Base-by-base conservation (phyloP, 345 rosid species). In the Sisymbrium irio region DNA sequence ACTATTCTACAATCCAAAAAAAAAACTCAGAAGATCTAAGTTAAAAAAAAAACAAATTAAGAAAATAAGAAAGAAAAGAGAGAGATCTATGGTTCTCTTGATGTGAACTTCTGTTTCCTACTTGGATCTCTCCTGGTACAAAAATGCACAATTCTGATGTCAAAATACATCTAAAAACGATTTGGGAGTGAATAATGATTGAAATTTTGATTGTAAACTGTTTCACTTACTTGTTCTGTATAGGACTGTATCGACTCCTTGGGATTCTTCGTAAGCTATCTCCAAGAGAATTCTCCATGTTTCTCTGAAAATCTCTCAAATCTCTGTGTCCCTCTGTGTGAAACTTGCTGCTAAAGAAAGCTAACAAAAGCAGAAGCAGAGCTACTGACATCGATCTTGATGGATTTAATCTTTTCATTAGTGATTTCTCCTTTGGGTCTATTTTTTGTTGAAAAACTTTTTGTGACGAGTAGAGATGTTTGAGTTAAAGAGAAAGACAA, bases 261-360 rank as follows among this genome's bases (percentile, higher is more conserved):
- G 80, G 80, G 54, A 77, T 64, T 65, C 20, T 65, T 40, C 80
- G 17, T 32, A 76, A 76, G 75, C 75, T 69, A 64, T 67, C 76
- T 57, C 67, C 65, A 37, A 36, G 5, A 64, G 55, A 28, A 8
- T 64, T 69, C 14, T 53, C 44, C 12, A 68, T 68, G 37, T 28
- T 45, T 55, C 55, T 62, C 20, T 69, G 35, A 47, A 77, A 71
- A 71, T 50, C 20, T 49, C 27, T 60, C 66, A 71, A 47, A 60
- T 33, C 27, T 71, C 37, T 46, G 7, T 47, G 72, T 37, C 80
- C 80, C 17, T 77, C 72, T 20, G 20, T 61, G 0, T 61, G 55
- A 67, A 32, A 30, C 32, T 68, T 75, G 45, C 55, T 11, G 47
- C 72, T 39, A n/a, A 71, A 69, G 66, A 76, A 63, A 71, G 71